Conservation (phyloP, 2,329 filamentous ascomycete species). For the Diplodia intermedia region DNA sequence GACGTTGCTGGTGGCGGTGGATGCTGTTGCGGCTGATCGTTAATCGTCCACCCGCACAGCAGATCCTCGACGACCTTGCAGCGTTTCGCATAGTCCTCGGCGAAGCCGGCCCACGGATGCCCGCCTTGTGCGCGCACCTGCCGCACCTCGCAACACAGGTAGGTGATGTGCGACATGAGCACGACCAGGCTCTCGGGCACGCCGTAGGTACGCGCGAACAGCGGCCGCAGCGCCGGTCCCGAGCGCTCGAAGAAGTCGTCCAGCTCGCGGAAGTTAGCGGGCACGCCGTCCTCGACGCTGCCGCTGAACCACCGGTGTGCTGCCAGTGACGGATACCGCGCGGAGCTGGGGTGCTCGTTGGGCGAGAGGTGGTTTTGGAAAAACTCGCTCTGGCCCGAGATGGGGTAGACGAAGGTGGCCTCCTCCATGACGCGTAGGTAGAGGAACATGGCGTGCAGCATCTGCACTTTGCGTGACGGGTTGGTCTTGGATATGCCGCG, state of each 20-base stretch:
- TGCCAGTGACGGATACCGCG: neutral
- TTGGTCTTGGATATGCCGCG: conserved; percentile 2
- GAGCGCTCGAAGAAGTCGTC: conserved; percentile 11
- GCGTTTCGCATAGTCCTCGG: neutral
- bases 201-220: conserved; percentile 20
- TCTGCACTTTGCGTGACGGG: conserved; percentile 15
- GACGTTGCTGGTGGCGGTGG: neutral
- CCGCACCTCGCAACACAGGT: conserved; percentile 9
- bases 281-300: conserved; percentile 6
- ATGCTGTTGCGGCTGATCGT: neutral
- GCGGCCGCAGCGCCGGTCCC: neutral
- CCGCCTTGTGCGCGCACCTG: neutral
- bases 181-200: conserved; percentile 13
- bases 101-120: neutral
- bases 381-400: neutral
- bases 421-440: conserved; percentile 21
- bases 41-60: conserved; percentile 9
- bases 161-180: conserved; percentile 23
- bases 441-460: conserved; percentile 21
- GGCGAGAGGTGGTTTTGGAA: neutral
- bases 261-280: conserved; percentile 2
- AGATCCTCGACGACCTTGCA: conserved; percentile 20
- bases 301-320: conserved; percentile 18
- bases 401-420: conserved; percentile 21
- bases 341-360: neutral